A percentile compares a stretch with the other conserved stretches of the same genome.
phyloP scores from a whole-genome alignment of 169 alveolate species.

The Plasmodium reichenowi region DNA sequence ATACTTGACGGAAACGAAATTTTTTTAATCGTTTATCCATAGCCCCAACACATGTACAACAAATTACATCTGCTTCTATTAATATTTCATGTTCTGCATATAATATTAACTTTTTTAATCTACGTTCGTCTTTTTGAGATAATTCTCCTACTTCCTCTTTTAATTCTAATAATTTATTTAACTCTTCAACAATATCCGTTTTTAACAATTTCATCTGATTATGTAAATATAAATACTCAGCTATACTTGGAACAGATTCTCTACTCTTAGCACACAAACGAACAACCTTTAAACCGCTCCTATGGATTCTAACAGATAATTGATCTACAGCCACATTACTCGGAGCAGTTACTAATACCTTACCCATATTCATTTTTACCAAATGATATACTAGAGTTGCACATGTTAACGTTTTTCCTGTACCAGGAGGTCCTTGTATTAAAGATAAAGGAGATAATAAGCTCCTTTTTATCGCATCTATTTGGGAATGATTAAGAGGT shows the following conservation, averaged over 20 bases:
- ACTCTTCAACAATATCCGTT: slow-evolving; percentile 75
- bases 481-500: slow-evolving; percentile 92
- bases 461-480: slow-evolving; percentile 93
- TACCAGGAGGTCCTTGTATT: slow-evolving; percentile 98
- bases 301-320: slow-evolving; percentile 94
- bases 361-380: slow-evolving; percentile 83
- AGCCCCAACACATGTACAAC: slow-evolving; percentile 93
- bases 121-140: slow-evolving; percentile 88
- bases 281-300: slow-evolving; percentile 94
- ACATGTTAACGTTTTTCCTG: slow-evolving; percentile 97
- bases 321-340: slow-evolving; percentile 97
- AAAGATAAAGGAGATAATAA: slow-evolving; percentile 91
- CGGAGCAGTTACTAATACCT: slow-evolving; percentile 95
- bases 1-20: slow-evolving; percentile 91
- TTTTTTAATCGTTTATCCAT: slow-evolving; percentile 93
- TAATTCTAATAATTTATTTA: slow-evolving; percentile 81
- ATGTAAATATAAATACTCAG: slow-evolving; percentile 89
- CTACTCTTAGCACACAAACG: slow-evolving; percentile 88
- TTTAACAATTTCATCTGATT: slow-evolving; percentile 88
- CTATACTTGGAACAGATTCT: slow-evolving; percentile 58
- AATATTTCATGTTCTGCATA: slow-evolving; percentile 90
- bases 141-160: slow-evolving; percentile 90
- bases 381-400: slow-evolving; percentile 95
- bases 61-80: slow-evolving; percentile 83
- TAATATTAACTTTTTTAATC: slow-evolving; percentile 87